Evolutionary conservation across 177 flowering plant species (phyloP).

Genomic region (Tripterygium wilfordii): DNA sequence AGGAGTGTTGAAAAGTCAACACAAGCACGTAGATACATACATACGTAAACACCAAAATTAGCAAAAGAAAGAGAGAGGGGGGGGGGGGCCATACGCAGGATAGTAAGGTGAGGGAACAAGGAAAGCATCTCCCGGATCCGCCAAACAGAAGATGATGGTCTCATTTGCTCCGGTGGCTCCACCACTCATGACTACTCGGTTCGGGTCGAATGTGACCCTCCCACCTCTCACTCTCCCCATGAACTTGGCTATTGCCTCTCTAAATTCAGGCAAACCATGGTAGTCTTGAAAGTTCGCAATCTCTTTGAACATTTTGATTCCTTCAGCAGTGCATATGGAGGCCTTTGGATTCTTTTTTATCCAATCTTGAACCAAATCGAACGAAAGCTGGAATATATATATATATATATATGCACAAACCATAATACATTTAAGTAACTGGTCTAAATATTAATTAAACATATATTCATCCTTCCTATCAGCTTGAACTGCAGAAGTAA

Average conservation of each 20-base stretch:
- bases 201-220: constrained; percentile 36
- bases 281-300: constrained; percentile 62
- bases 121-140: constrained; percentile 52
- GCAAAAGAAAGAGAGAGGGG: no score
- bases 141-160: constrained; percentile 39
- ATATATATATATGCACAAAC: neutral
- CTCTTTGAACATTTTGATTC: constrained; percentile 36
- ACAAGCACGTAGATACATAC: neutral
- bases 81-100: constrained; percentile 30
- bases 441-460: no score
- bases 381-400: constrained; percentile 37
- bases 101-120: constrained; percentile 49
- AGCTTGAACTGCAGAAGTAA: no score
- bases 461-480: no score
- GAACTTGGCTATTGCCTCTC: constrained; percentile 48
- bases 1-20: no score
- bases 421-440: no score
- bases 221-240: constrained; percentile 42
- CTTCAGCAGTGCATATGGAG: constrained; percentile 47
- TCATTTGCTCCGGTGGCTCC: constrained; percentile 58
- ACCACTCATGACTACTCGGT: constrained; percentile 45
- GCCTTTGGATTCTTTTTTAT: constrained; percentile 42
- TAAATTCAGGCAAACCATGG: constrained; percentile 57
- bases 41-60: neutral
- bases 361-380: constrained; percentile 56